Percentiles rank a stretch among this genome's conserved stretches.
phyloP scores from a whole-genome alignment of 2,329 filamentous ascomycete genomes.

The Lasiodiplodia citricola region DNA sequence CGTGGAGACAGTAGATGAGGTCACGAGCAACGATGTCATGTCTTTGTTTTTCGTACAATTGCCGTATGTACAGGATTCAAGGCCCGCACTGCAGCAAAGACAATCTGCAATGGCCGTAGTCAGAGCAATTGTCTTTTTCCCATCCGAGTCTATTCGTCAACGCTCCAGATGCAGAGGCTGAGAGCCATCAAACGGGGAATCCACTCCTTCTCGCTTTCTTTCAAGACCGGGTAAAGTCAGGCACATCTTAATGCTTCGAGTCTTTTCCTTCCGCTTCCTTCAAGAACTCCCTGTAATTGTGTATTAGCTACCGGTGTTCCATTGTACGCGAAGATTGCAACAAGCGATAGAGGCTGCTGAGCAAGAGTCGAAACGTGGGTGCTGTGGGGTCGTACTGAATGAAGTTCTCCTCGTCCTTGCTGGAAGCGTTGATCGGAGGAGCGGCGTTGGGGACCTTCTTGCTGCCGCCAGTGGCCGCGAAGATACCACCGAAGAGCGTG shows the following conservation, averaged over 20 bases:
- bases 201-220: background rate
- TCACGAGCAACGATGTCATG: background rate
- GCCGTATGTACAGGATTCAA: constrained; percentile 16
- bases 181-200: constrained; percentile 19
- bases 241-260: constrained; percentile 28
- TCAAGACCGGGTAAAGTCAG: background rate
- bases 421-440: constrained; percentile 67
- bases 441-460: constrained; percentile 47
- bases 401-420: constrained; percentile 72
- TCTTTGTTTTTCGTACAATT: constrained; percentile 17
- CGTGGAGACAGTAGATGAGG: background rate
- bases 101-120: constrained; percentile 13
- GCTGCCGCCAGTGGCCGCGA: constrained; percentile 40
- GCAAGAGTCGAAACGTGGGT: no score
- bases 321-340: background rate
- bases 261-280: constrained; percentile 45
- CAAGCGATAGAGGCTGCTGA: background rate
- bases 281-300: constrained; percentile 41
- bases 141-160: constrained; percentile 22
- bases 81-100: constrained; percentile 3
- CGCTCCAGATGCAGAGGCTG: constrained; percentile 16
- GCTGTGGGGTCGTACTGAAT: constrained; percentile 62
- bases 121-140: constrained; percentile 3
- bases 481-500: constrained; percentile 42
- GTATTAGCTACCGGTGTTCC: background rate